These are phyloP conservation scores for Gypsophila paniculata DNA, from an alignment of 179 eudicot species.

Conservation along the genomic window DNA sequence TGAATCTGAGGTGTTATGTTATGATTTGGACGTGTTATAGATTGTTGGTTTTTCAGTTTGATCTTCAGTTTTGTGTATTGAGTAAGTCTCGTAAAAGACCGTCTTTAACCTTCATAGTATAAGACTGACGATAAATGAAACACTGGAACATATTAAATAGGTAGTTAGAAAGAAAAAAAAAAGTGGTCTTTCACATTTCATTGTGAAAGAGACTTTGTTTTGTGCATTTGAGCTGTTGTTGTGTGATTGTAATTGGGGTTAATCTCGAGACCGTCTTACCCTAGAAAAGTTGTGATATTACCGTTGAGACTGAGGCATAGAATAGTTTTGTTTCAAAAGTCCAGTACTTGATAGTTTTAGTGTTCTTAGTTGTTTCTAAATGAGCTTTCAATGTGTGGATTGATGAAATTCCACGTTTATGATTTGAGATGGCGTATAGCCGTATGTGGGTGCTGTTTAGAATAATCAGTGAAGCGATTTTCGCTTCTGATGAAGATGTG, in stretches of 20 bases:
- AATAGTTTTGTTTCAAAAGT: not conserved
- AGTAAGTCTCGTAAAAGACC: too few relatives aligned
- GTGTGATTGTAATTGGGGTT: not conserved
- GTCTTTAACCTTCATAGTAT: too few relatives aligned
- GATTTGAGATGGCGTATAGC: not conserved
- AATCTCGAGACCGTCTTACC: not conserved
- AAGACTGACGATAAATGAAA: too few relatives aligned
- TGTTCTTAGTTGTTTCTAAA: not conserved
- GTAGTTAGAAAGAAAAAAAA: too few relatives aligned
- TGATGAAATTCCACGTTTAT: not conserved
- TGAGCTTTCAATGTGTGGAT: slow-evolving; percentile 2
- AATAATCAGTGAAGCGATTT: not conserved
- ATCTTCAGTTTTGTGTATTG: not conserved
- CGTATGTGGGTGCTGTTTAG: too few relatives aligned
- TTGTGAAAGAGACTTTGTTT: too few relatives aligned
- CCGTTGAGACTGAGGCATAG: not conserved
- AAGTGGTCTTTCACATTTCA: too few relatives aligned
- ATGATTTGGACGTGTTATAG: not conserved
- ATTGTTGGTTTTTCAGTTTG: not conserved
- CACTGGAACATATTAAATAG: too few relatives aligned
- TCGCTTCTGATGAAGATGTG: not conserved
- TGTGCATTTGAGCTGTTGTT: not conserved
- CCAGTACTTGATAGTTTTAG: not conserved
- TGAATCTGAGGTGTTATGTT: slow-evolving; percentile 8
- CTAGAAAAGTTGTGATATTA: not conserved